phyloP scores from a whole-genome alignment of 208 protist species.

The Leishmania mexicana region DNA sequence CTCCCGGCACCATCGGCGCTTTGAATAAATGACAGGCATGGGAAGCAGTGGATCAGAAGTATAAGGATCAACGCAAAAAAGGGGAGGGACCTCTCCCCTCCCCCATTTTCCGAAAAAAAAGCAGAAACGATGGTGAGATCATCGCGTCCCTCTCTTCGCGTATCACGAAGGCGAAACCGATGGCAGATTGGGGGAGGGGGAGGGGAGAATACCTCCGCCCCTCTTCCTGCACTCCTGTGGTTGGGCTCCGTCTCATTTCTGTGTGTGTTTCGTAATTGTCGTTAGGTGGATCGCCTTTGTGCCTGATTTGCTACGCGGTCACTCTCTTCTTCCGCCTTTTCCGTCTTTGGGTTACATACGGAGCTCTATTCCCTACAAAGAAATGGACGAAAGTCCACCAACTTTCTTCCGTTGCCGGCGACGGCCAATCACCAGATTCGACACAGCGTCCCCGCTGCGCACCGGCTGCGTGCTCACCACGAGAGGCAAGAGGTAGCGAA shows the following conservation, averaged over 20 bases:
- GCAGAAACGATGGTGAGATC: background rate
- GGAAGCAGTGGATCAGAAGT: background rate
- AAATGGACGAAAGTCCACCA: background rate
- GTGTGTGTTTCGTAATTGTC: background rate
- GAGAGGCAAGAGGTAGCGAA: background rate
- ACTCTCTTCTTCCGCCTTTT: background rate
- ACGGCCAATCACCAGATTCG: background rate
- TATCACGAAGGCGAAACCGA: background rate
- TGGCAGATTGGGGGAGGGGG: background rate
- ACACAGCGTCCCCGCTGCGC: background rate
- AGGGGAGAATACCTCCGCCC: too few species aligned
- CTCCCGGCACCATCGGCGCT: background rate
- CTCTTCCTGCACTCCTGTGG: background rate
- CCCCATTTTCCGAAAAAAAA: background rate
- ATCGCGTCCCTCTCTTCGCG: background rate
- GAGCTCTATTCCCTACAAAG: constrained; percentile 31
- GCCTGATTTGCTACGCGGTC: constrained; percentile 15
- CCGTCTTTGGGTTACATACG: constrained; percentile 25
- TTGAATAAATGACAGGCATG: background rate
- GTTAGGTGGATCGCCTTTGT: background rate
- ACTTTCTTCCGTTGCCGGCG: background rate
- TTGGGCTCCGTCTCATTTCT: background rate
- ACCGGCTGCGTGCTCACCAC: background rate
- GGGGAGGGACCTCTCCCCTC: background rate
- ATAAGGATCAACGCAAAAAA: background rate